Evolutionary conservation across 164 flowering plant genomes (phyloP), one percentile per base, ranked within the genome.

Genomic region (Stephania cephalantha): DNA sequence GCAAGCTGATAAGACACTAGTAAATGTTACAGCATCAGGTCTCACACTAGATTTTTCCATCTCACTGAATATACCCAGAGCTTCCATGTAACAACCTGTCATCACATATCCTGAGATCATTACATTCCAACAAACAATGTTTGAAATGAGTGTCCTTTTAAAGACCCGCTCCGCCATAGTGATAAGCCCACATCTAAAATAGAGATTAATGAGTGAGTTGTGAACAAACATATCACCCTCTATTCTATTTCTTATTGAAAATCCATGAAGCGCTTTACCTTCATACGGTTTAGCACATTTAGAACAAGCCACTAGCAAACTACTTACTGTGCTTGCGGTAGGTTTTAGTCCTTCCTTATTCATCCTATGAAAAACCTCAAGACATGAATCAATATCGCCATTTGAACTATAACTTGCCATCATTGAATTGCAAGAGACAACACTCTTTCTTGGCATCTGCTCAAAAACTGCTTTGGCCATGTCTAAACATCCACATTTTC

Each of bases 221-320:
- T 74, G 64, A 44, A 88, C 61, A 46, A 79, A 86, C 25, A 83
- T 73, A 78, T 91, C 90, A 31, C 63, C 67, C 67, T 78, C 79
- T 42, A 85, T 69, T 66, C 79, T 63, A 42, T 82, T 82, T 83
- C 90, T 84, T 44, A 87, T 75, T 15, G 83, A 82, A 72, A 84
- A 89, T 9, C 93, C 93, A 78, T 92, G 97, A 31, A 90, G 70
- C 63, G 88, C 86, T 76, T 83, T 89, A 9, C 93, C 97, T 67
- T 78, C 80, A 25, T 53, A 81, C 42, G 90, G 81, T 45, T 82
- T 78, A 13, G 80, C 80, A 44, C 90, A 83, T 80, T 86, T 86
- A 55, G 92, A 85, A 79, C 88, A 86, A 81, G 88, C 88, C 69
- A 77, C 77, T 50, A 89, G 29, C 69, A 89, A 78, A 81, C 85